Base-by-base conservation (phyloP, 2,329 filamentous ascomycete genomes). In the Fusarium sp. region DNA sequence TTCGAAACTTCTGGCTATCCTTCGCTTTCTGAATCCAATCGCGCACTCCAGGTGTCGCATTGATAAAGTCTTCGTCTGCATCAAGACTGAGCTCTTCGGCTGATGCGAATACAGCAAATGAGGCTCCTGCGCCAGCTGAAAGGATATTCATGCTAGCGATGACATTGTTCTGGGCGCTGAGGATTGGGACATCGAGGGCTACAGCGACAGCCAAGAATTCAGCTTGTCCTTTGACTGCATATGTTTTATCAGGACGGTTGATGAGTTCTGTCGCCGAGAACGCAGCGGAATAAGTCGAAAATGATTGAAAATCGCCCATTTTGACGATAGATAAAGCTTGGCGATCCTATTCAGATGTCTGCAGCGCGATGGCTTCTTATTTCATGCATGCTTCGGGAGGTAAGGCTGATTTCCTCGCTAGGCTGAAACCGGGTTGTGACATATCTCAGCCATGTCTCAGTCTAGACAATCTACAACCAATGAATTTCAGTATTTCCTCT, bases 121-220 rank as follows among this genome's bases (percentile, higher is more conserved):
- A 61, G 6, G 47, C 58, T 1, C 58, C 58, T 12, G 39, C 39
- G 1, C 58, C 58, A 0, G 47, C 58, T 0, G 58, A 45, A 2
- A 54, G 27, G 0, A 44, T 22, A 4, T 45, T 45, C 47, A 45
- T 54, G 20, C 38, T 54, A 5, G 47, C 58, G 10, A 61, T 38
- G 39, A 44, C 47, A 61, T 61, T 61, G 25, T 45, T 61, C 8
- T 61, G 41, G 5, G 47, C 47, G 9, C 58, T 54, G 20, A 61
- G 47, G 5, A 61, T 46, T 6, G 58, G 58, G 4, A 54, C 47
- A n/a, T 45, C 47, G 3, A 61, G 41, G 3, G 60, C 53, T 11
- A 59, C 25, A 4, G 60, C 45, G 20, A 59, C 45, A 0, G 60
- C 60, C 14, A 63, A 27, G 13, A 63, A 63, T 13, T 59, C 60